phyloP scores from a whole-genome alignment of 768 basidiomycete species.

The Cyclocybe cylindracea region DNA sequence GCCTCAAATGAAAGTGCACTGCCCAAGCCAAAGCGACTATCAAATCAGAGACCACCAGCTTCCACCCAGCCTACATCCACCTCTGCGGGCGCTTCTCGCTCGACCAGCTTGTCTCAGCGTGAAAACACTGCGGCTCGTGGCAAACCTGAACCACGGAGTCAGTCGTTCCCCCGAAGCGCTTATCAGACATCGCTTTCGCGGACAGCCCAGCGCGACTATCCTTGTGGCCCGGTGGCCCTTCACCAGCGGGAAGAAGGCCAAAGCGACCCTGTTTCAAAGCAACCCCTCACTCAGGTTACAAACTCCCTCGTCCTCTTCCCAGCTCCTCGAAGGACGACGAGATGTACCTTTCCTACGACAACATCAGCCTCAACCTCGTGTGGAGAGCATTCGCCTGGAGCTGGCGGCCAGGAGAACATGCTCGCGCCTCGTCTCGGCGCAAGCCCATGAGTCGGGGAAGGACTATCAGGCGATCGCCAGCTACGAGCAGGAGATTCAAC shows the following conservation, averaged over 20 bases:
- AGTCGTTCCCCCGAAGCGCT: conserved; percentile 38
- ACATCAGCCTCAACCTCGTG: conserved; percentile 11
- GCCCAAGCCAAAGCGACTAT: neutral
- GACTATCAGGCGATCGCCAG: neutral
- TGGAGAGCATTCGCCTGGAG: conserved; percentile 12
- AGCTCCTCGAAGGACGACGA: neutral
- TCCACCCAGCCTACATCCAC: neutral
- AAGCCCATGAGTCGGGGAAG: neutral
- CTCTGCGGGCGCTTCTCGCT: neutral
- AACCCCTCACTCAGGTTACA: conserved; percentile 19
- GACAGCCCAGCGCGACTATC: neutral
- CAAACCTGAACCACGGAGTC: conserved; percentile 31
- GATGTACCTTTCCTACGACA: neutral
- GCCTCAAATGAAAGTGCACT: no score
- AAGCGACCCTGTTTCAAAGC: conserved; percentile 23
- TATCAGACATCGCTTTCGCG: conserved; percentile 27
- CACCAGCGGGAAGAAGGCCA: conserved; percentile 26
- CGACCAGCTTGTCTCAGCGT: neutral
- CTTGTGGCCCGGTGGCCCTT: neutral
- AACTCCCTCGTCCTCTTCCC: conserved; percentile 7
- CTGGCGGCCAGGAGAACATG: conserved; percentile 8
- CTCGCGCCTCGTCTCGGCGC: neutral
- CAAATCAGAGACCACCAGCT: neutral
- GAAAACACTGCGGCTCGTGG: conserved; percentile 7
- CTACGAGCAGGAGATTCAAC: conserved; percentile 2